Conservation (phyloP, 805 yeast genomes). For the Candida chauliodis region DNA sequence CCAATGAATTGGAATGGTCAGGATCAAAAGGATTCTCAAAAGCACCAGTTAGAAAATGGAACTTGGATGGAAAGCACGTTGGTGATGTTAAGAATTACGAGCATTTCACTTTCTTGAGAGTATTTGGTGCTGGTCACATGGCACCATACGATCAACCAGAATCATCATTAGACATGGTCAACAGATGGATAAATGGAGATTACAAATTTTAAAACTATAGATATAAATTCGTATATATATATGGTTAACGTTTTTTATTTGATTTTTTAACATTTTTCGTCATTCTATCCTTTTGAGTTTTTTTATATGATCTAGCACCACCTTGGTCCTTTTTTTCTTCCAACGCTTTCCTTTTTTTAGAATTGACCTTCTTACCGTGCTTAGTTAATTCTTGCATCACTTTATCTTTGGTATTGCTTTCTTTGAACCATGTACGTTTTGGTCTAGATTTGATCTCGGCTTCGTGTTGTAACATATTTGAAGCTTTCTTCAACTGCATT, state of each 20-base stretch:
- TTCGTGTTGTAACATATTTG: slow-evolving; percentile 74
- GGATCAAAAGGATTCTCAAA: slow-evolving; percentile 46
- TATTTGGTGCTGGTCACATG: slow-evolving; percentile 93
- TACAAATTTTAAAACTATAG: slow-evolving; percentile 26
- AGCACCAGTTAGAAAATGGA: slow-evolving; percentile 43
- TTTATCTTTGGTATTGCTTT: slow-evolving; percentile 38
- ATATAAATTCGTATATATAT: too few species aligned
- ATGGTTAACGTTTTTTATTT: slow-evolving; percentile 3
- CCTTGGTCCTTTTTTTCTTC: slow-evolving; percentile 51
- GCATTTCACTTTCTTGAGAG: slow-evolving; percentile 75
- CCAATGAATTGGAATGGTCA: slow-evolving; percentile 64
- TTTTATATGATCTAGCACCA: slow-evolving; percentile 5
- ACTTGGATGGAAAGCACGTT: slow-evolving; percentile 33
- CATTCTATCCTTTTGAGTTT: slow-evolving; percentile 5
- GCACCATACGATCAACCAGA: slow-evolving; percentile 89
- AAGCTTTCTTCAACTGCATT: slow-evolving; percentile 83
- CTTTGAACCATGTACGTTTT: slow-evolving; percentile 92
- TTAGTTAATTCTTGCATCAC: slow-evolving; percentile 40
- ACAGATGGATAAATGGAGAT: slow-evolving; percentile 79
- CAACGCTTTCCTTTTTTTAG: slow-evolving; percentile 67
- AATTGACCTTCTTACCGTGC: slow-evolving; percentile 54
- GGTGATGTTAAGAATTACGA: slow-evolving; percentile 77
- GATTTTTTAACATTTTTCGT: slow-evolving; percentile 1
- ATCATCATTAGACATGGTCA: slow-evolving; percentile 72
- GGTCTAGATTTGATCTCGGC: slow-evolving; percentile 87